Percentiles rank a stretch among this genome's conserved stretches.
phyloP scores from a whole-genome alignment of 345 rosid genomes.

The Camelina laxa region DNA sequence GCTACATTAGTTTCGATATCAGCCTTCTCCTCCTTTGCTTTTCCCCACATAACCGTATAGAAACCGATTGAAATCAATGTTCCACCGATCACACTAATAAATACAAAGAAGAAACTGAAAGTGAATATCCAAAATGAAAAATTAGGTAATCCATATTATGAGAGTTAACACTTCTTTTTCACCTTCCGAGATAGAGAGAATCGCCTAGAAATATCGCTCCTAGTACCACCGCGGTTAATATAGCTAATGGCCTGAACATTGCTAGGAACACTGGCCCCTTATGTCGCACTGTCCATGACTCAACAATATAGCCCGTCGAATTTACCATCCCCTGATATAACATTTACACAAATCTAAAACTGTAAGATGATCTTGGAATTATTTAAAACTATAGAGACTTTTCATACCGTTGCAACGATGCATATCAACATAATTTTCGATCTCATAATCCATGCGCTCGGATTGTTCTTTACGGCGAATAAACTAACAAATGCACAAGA shows the following conservation, averaged over 20 bases:
- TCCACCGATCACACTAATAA: conserved; percentile 64
- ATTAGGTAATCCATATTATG: neutral
- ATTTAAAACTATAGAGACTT: neutral
- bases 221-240: conserved; percentile 63
- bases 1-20: conserved; percentile 27
- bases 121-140: neutral
- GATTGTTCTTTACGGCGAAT: conserved; percentile 53
- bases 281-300: conserved; percentile 61
- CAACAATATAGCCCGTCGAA: conserved; percentile 55
- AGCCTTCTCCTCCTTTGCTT: conserved; percentile 60
- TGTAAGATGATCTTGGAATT: neutral
- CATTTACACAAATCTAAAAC: conserved; percentile 21
- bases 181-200: conserved; percentile 73
- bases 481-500: conserved; percentile 60
- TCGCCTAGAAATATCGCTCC: conserved; percentile 69
- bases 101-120: neutral
- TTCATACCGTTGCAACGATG: conserved; percentile 63
- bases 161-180: neutral
- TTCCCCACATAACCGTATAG: conserved; percentile 86
- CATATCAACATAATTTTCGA: conserved; percentile 55
- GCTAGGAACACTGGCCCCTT: conserved; percentile 76
- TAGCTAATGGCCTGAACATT: conserved; percentile 71
- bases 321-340: conserved; percentile 59
- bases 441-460: conserved; percentile 65
- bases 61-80: conserved; percentile 68